phyloP scores from a whole-genome alignment of 202 grass and related monocot species.

The Carex arenaria region DNA sequence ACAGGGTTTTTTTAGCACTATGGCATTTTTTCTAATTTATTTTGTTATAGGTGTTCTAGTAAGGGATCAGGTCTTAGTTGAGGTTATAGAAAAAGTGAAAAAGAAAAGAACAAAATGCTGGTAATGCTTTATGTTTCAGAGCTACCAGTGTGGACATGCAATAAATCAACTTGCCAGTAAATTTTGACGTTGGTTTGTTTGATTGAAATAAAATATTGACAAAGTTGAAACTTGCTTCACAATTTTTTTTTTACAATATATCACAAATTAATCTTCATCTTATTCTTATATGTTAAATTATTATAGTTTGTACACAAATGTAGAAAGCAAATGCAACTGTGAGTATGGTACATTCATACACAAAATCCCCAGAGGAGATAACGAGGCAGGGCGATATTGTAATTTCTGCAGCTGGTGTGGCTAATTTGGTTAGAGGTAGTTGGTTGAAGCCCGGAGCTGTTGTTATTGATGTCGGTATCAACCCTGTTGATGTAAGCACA shows the following conservation, averaged over 20 bases:
- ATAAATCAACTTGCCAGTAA: not conserved
- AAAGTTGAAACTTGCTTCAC: not conserved
- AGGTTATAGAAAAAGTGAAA: not conserved
- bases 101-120: not conserved
- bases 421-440: slow-evolving; percentile 79
- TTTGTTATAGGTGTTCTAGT: not conserved
- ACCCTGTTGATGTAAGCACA: slow-evolving; percentile 79
- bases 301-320: slow-evolving; percentile 26
- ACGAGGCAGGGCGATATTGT: slow-evolving; percentile 89
- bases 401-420: slow-evolving; percentile 83
- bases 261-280: not conserved
- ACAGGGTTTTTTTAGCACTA: not conserved
- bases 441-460: slow-evolving; percentile 93
- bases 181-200: not conserved
- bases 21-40: not conserved
- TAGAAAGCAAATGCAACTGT: slow-evolving; percentile 98
- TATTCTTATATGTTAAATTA: slow-evolving; percentile 12
- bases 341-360: slow-evolving; percentile 92
- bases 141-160: not conserved
- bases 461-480: slow-evolving; percentile 98
- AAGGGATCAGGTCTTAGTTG: not conserved
- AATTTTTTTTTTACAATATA: not conserved
- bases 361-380: slow-evolving; percentile 82
- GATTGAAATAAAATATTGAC: not conserved
- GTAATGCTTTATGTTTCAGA: not conserved